Percentiles rank a stretch among this genome's conserved stretches.
Evolutionary conservation across 2,329 filamentous ascomycete species (phyloP).

Genomic region (Seiridium unicorne): DNA sequence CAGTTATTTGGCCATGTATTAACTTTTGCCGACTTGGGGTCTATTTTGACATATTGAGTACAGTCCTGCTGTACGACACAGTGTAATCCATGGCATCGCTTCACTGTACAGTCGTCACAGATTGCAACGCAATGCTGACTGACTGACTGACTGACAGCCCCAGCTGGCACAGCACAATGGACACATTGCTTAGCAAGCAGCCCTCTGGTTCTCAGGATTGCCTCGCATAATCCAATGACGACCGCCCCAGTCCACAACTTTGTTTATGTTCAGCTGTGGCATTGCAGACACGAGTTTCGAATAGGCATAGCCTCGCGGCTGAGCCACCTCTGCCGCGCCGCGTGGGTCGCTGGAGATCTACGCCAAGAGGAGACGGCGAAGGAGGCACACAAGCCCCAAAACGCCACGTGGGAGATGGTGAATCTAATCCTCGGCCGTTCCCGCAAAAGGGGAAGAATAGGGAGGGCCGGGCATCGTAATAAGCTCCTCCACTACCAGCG

Average conservation of each 20-base stretch:
- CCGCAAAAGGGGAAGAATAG: not conserved
- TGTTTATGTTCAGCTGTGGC: too few species aligned
- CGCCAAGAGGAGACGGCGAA: not conserved
- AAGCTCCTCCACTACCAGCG: not conserved
- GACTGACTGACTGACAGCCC: not conserved
- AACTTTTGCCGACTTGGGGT: too few species aligned
- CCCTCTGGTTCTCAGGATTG: too few species aligned
- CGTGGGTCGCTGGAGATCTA: not conserved
- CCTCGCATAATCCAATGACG: too few species aligned
- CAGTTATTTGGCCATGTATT: too few species aligned
- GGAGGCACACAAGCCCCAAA: not conserved
- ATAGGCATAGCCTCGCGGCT: not conserved
- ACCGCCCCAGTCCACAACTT: too few species aligned
- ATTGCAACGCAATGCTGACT: not conserved
- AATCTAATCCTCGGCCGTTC: constrained; percentile 3
- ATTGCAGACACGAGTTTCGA: not conserved
- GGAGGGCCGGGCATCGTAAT: not conserved
- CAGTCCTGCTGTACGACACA: too few species aligned
- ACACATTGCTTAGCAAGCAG: too few species aligned
- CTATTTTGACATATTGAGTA: too few species aligned
- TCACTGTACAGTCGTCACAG: not conserved
- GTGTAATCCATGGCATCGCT: too few species aligned
- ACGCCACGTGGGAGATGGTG: not conserved
- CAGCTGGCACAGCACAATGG: too few species aligned
- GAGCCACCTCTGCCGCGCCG: not conserved